Evolutionary conservation across 495 filamentous ascomycete genomes (phyloP).

Genomic region (Geopyxis carbonaria): DNA sequence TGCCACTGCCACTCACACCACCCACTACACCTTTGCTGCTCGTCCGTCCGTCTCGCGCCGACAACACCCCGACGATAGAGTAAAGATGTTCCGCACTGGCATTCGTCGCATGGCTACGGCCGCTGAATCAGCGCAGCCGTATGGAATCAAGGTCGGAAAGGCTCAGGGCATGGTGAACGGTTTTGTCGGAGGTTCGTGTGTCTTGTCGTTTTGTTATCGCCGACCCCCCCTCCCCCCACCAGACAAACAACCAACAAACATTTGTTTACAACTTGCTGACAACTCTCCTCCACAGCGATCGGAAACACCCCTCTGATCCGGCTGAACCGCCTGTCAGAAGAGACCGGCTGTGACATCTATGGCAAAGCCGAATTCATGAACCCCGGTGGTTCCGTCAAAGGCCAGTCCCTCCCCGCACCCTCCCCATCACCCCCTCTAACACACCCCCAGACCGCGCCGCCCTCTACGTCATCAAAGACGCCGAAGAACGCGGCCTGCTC

Average conservation of each 20-base stretch:
- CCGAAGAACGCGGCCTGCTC: conserved; percentile 71
- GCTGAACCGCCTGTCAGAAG: conserved; percentile 67
- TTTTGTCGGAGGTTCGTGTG: conserved; percentile 58
- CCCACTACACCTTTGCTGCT: too few relatives aligned
- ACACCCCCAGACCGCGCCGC: conserved; percentile 57
- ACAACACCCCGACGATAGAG: too few relatives aligned
- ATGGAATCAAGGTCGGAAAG: conserved; percentile 51
- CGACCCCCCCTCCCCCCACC: conserved; percentile 5
- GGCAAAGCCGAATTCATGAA: conserved; percentile 99
- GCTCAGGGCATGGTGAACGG: conserved; percentile 73
- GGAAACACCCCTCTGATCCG: conserved; percentile 92
- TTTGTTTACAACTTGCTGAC: conserved; percentile 12
- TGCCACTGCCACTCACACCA: too few relatives aligned
- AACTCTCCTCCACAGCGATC: conserved; percentile 76
- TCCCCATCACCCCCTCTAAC: background rate
- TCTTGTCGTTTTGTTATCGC: conserved; percentile 4
- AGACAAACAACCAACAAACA: background rate
- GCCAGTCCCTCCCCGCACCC: background rate
- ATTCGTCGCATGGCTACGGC: conserved; percentile 36
- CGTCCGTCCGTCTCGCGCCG: too few relatives aligned
- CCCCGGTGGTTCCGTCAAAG: conserved; percentile 84
- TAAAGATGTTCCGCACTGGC: conserved; percentile 36
- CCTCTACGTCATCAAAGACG: conserved; percentile 82
- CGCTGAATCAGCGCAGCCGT: conserved; percentile 38
- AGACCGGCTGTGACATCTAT: conserved; percentile 86